These are phyloP conservation scores for Apiospora marii DNA, from an alignment of 2,329 filamentous ascomycete genomes.

Conservation along the genomic window DNA sequence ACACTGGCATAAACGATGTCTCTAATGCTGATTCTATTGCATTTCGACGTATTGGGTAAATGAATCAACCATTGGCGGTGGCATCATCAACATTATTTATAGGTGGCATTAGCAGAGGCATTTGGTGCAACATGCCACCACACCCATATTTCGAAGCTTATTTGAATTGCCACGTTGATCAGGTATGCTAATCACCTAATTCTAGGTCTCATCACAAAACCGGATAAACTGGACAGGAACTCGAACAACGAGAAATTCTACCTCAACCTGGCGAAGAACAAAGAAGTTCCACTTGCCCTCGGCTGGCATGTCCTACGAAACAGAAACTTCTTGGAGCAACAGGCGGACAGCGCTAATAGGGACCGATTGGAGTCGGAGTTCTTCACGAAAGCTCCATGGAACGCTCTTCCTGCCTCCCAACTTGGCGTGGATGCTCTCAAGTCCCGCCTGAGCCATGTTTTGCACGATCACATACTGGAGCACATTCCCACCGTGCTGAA, in stretches of 20 bases:
- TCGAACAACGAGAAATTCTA: conserved; percentile 49
- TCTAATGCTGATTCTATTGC: too few relatives aligned
- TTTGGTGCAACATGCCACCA: too few relatives aligned
- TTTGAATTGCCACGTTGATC: too few relatives aligned
- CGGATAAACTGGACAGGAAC: conserved; percentile 43
- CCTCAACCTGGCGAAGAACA: conserved; percentile 51
- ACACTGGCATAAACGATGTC: too few relatives aligned
- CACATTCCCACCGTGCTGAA: conserved; percentile 42
- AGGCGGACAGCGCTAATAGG: background rate
- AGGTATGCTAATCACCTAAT: too few relatives aligned
- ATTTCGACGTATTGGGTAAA: too few relatives aligned
- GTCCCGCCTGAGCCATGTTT: conserved; percentile 35
- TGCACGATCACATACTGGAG: conserved; percentile 40
- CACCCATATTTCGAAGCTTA: too few relatives aligned
- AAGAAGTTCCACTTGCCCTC: conserved; percentile 52
- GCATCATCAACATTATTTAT: too few relatives aligned
- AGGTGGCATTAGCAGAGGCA: too few relatives aligned
- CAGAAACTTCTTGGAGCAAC: conserved; percentile 26
- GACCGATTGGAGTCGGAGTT: conserved; percentile 29
- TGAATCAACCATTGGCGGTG: too few relatives aligned
- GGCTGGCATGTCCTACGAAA: conserved; percentile 62
- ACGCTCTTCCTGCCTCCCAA: conserved; percentile 19
- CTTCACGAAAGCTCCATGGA: conserved; percentile 31
- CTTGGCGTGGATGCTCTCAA: conserved; percentile 34
- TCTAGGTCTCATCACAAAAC: conserved; percentile 54